Evolutionary conservation across 2,329 filamentous ascomycete genomes (phyloP), one percentile per base, ranked within the genome.

Genomic region (Alternaria longipes): DNA sequence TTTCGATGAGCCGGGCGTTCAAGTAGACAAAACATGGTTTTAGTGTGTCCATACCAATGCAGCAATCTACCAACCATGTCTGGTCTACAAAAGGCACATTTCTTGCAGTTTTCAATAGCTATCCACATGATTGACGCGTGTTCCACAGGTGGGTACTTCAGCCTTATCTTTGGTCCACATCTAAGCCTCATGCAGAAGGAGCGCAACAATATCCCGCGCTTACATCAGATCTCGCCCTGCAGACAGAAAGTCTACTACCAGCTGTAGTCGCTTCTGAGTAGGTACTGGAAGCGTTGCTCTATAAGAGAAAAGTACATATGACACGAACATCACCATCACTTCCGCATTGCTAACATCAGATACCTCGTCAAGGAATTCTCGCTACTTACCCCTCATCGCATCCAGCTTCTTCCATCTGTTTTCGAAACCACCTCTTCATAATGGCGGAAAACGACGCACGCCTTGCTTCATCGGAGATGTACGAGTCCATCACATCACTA

Each of bases 391-490:
- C 18, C 18, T 49, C 30, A n/a, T 49, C 46, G 5, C 22, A 12
- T 34, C 8, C 5, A 24, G 2, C 12, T 36, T 11, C 18, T n/a
- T 8, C 3, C 12, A 5, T 49, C 3, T 34, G 2, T 5, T 5
- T 24, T n/a, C 7, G 24, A 0, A 41, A 7, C 8, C 8, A n/a
- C 36, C 2, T 45, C 22, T 40, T n/a, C 28, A 62, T 1, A 52
- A 67, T 67, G 64, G 59, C 64, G 16, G 51, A 63, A 28, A 36
- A 38, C 57, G 30, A 64, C 55, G 40, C 44, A 44, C 45, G 55
- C 41, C 47, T 45, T 5, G 7, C 46, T 8, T 54, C 56, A 38
- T n/a, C 34, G 24, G 24, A 54, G 18, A 63, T 50, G 59, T 58
- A 54, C 38, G 46, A 60, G 14, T 47, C 57, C 14, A 63, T 66